Percentiles rank a stretch among this genome's conserved stretches.
These are phyloP conservation scores for Plasmodium reichenowi DNA, from an alignment of 169 alveolate genomes.

Conservation along the genomic window DNA sequence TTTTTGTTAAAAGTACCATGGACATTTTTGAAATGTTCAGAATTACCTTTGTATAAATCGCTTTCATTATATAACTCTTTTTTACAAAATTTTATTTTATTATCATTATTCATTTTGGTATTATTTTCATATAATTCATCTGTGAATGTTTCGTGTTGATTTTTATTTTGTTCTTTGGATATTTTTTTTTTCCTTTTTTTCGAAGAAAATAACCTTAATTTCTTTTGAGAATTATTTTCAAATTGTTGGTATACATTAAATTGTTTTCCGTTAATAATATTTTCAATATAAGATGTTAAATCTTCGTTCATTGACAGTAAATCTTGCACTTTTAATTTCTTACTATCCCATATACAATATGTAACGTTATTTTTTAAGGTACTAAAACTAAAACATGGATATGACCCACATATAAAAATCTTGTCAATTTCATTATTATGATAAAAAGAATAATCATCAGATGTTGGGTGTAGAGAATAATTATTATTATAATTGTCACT, in stretches of 20 bases:
- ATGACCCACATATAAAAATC: constrained; percentile 69
- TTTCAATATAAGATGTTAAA: constrained; percentile 31
- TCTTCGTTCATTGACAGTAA: constrained; percentile 41
- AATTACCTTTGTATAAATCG: constrained; percentile 18
- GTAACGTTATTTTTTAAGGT: constrained; percentile 59
- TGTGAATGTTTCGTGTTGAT: constrained; percentile 24
- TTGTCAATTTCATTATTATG: constrained; percentile 76
- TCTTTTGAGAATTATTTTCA: constrained; percentile 74
- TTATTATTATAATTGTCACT: constrained; percentile 6
- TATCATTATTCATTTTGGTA: constrained; percentile 35
- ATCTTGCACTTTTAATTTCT: constrained; percentile 70
- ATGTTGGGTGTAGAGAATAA: background rate
- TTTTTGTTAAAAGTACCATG: background rate
- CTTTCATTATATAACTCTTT: constrained; percentile 49
- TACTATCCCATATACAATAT: constrained; percentile 73
- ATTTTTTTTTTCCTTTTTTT: constrained; percentile 42
- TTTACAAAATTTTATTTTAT: constrained; percentile 70
- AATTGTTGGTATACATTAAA: constrained; percentile 65
- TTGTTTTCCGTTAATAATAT: constrained; percentile 74
- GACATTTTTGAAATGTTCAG: constrained; percentile 30
- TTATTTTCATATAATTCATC: constrained; percentile 12
- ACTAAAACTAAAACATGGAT: constrained; percentile 67
- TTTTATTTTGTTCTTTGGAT: constrained; percentile 39
- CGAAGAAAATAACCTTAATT: constrained; percentile 14
- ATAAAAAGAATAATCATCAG: constrained; percentile 50